Evolutionary conservation across 331 rosid genomes (phyloP), one percentile per base, ranked within the genome.

Genomic region (Malus hybrid): DNA sequence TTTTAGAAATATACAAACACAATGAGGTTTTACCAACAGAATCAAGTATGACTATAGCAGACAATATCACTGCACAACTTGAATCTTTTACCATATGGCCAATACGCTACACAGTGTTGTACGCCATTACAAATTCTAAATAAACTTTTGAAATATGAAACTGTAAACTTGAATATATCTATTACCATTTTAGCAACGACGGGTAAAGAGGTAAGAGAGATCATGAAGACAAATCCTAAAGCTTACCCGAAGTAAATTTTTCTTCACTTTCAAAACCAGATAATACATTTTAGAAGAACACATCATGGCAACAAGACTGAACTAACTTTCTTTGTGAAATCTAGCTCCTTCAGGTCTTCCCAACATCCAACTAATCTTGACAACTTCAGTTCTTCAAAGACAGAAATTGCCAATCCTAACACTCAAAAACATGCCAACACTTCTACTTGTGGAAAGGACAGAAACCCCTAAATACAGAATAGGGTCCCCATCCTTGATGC

Each of bases 1-100:
- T 66, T 76, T 36, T 81, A 85, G 83, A 46, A 65, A 59, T 4
- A 79, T 3, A 36, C 39, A 60, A 7, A 19, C 52, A 31, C 1
- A 67, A 33, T 20, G 50, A 73, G 13, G 54, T 27, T 60, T 69
- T 34, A 29, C 55, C n/a, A 48, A 64, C 36, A 65, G 24, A 44
- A 27, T 32, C 31, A 39, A 44, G 24, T 18, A 46, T 27, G 4
- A 36, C 2, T 7, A 24, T 2, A 68, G 60, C 68, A 54, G 16
- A 27, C 27, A 22, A 57, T 68, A 42, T 36, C 59, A 62, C 32
- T 13, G 6, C 60, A 48, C 16, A 70, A 70, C 33, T 24, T 48
- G 24, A 34, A 61, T 34, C 50, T 44, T 24, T 44, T 28, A 9
- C 29, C 15, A 68, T 27, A 29, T 22, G 6, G 67, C 29, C 10